Evolutionary conservation across 768 basidiomycete species (phyloP).

Genomic region (Steccherinum ochraceum): DNA sequence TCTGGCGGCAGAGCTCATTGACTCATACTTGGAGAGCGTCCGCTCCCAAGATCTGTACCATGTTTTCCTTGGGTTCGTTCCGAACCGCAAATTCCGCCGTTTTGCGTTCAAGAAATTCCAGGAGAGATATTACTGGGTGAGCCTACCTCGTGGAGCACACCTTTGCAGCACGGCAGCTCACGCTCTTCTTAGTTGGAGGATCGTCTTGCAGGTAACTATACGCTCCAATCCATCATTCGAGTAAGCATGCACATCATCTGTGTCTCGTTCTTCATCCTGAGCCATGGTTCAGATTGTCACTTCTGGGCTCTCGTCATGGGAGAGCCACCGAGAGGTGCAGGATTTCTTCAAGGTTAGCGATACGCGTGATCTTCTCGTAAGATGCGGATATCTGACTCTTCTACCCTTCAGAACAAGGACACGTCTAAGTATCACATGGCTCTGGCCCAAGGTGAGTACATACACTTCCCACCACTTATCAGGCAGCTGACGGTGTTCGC

Average conservation of each 20-base stretch:
- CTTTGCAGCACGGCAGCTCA: too few relatives aligned
- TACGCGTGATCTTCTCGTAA: conserved; percentile 5
- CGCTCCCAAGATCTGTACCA: conserved; percentile 26
- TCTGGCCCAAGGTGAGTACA: conserved; percentile 40
- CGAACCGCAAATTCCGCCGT: conserved; percentile 31
- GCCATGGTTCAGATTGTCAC: conserved; percentile 26
- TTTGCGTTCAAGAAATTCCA: conserved; percentile 18
- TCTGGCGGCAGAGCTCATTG: conserved; percentile 36
- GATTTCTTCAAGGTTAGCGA: conserved; percentile 68
- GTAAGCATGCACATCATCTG: too few relatives aligned
- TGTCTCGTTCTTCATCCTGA: too few relatives aligned
- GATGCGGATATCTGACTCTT: conserved; percentile 13
- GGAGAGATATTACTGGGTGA: conserved; percentile 31
- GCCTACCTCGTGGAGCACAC: too few relatives aligned
- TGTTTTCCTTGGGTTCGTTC: conserved; percentile 29
- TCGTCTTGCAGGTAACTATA: conserved; percentile 67
- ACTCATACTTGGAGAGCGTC: conserved; percentile 26
- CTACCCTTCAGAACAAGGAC: conserved; percentile 59
- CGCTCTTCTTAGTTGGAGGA: conserved; percentile 62
- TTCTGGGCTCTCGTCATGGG: conserved; percentile 50
- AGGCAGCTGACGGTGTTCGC: not conserved
- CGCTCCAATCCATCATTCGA: conserved; percentile 45
- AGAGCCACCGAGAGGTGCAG: conserved; percentile 56
- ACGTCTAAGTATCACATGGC: conserved; percentile 60
- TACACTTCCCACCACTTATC: not conserved